Evolutionary conservation across 768 basidiomycete species (phyloP).

Genomic region (Podaxis carcinomalis): DNA sequence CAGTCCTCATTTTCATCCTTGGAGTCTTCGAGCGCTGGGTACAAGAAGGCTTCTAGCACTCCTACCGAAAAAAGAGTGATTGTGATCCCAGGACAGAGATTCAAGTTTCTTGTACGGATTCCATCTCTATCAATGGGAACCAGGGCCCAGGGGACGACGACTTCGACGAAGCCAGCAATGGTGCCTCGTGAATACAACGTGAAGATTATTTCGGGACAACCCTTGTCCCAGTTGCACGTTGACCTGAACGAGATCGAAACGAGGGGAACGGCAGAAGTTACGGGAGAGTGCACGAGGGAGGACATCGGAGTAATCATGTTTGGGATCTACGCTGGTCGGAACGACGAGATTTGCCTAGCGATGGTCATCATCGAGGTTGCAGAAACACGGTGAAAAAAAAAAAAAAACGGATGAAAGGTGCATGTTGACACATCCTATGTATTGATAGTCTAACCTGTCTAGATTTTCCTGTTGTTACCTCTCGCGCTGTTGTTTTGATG

Average conservation of each 20-base stretch:
- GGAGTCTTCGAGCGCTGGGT: slow-evolving; percentile 51
- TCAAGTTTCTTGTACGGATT: slow-evolving; percentile 53
- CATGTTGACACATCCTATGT: not conserved
- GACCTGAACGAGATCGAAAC: slow-evolving; percentile 41
- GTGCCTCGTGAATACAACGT: slow-evolving; percentile 32
- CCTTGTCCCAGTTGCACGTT: slow-evolving; percentile 48
- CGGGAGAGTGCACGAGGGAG: slow-evolving; percentile 43
- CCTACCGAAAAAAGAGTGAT: slow-evolving; percentile 37
- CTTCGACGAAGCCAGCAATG: not conserved
- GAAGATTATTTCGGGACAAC: slow-evolving; percentile 44
- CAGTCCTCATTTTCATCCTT: slow-evolving; percentile 62
- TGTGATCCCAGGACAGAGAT: slow-evolving; percentile 52
- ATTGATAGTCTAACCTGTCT: slow-evolving; percentile 13
- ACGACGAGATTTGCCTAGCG: slow-evolving; percentile 48
- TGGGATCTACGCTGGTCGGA: slow-evolving; percentile 45
- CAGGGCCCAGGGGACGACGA: slow-evolving; percentile 4
- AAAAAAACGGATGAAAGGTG: not conserved
- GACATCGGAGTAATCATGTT: slow-evolving; percentile 54
- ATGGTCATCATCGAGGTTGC: slow-evolving; percentile 56
- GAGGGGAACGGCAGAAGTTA: slow-evolving; percentile 51
- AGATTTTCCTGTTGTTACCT: slow-evolving; percentile 10
- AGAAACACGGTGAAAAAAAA: slow-evolving; percentile 18
- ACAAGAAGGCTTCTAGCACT: slow-evolving; percentile 25
- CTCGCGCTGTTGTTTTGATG: slow-evolving; percentile 5
- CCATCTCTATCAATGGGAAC: slow-evolving; percentile 19